Base-by-base conservation (phyloP, 225 moss, liverwort and hornwort genomes). In the Takakia lepidozioides region DNA sequence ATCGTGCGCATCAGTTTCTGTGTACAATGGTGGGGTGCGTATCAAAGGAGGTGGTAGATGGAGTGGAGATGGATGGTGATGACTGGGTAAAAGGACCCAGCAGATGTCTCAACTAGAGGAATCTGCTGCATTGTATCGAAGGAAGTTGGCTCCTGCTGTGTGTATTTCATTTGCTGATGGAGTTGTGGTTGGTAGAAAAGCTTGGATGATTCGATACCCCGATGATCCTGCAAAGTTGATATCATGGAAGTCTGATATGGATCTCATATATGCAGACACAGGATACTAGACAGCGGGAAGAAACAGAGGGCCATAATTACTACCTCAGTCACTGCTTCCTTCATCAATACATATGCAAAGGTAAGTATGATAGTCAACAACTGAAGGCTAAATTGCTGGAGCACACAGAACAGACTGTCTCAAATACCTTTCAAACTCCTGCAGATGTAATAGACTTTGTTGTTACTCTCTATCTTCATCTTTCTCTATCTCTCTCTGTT, bases 21-120 rank as follows among this genome's bases (percentile, higher is more conserved):
- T 70, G 49, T 67, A 67, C 21, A 80, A 32, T 8, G 79, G 79
- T 16, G 79, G 79, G 17, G 79, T 80, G 27, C 79, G 52, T 9
- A 78, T 73, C 46, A 62, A 72, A 0, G 78, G 78, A 13, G 64
- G 64, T 0, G 77, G 68, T 19, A 60, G 26, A 2, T 54, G 66
- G 42, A 59, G 49, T 16, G 78, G 57, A 59, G 65, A 57, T 57
- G 65, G 78, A 51, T 64, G 65, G 2, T 43, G 58, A 13, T 47
- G 41, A 52, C 44, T 55, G n/a, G 78, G 38, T 8, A 65, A 65
- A 53, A 20, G 23, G 38, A 39, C 19, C 54, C 42, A 8, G 25
- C 10, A 1, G 28, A 41, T 27, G 41, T 10, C 39, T 54, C 54
- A 26, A 32, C 3, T 29, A 32, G 28, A 30, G 50, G 50, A 17